Evolutionary conservation across 495 filamentous ascomycete species (phyloP), one percentile per base, ranked within the genome.

Genomic region (Mytilinidion resinicola): DNA sequence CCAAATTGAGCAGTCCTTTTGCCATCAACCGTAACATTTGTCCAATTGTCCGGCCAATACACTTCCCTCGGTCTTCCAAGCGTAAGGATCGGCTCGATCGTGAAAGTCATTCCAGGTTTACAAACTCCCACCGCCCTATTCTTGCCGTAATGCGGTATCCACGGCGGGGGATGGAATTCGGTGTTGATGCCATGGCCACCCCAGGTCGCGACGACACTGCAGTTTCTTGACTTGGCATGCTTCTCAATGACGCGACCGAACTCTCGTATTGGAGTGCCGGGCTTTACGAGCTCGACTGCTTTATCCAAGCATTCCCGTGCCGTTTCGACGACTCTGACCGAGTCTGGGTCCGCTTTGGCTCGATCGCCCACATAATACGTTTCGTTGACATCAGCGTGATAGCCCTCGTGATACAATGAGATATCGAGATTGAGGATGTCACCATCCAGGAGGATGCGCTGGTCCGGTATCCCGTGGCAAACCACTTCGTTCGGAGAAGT

Each of bases 21-120:
- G 11, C 90, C 90, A 67, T 95, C 90, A 39, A 81, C 80, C 0
- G 90, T 95, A 21, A 83, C 84, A 66, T 86, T 90, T 1, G 90
- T 95, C 90, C 90, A 95, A 70, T 92, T 83, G 69, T 95, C 90
- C 3, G 90, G 90, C 90, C 90, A 95, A 0, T 87, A 92, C 56
- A 86, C 80, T 66, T 95, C 90, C 42, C 81, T 80, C 65, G 90
- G 83, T 10, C 85, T 89, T 21, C 90, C 90, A 9, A 90, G 71
- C 39, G 87, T 87, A 63, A 95, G 88, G 89, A 95, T 95, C 14
- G 90, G 90, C 73, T 95, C 90, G 57, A 95, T 95, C 1, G 90
- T 95, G 58, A 95, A 95, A 61, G 87, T 91, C 90, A 95, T 93
- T 35, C 90, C 90, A 6, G 84, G 81, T 74, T 93, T 92, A 42